These are phyloP conservation scores for Talaromyces sp. DNA, from an alignment of 2,329 filamentous ascomycete species.

Conservation along the genomic window DNA sequence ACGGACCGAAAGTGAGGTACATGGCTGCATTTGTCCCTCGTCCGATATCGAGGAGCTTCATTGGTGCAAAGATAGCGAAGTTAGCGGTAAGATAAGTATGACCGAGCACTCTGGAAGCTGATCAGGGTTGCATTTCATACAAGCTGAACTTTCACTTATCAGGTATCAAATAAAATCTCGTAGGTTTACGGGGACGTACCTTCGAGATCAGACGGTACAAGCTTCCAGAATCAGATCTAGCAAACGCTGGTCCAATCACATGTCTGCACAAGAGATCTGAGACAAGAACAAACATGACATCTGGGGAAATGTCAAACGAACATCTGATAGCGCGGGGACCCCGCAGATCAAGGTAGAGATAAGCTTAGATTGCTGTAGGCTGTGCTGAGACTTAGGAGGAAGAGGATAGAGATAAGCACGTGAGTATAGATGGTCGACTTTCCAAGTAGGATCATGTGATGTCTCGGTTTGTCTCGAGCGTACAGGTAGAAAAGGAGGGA, in stretches of 20 bases:
- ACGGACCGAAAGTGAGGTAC: neutral
- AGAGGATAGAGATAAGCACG: neutral
- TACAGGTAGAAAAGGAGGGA: neutral
- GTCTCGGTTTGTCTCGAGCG: neutral
- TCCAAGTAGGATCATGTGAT: neutral
- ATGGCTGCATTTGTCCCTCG: neutral
- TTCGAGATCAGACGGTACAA: neutral
- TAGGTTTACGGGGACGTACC: neutral
- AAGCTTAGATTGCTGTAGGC: neutral
- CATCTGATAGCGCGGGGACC: neutral
- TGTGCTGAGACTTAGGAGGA: neutral
- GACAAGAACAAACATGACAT: neutral
- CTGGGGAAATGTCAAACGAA: neutral
- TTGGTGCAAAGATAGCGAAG: neutral
- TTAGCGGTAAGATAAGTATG: neutral
- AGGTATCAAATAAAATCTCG: neutral
- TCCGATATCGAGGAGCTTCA: neutral
- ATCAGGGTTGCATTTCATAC: rapidly evolving
- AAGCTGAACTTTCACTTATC: neutral
- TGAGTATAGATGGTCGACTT: neutral
- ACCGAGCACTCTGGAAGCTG: neutral
- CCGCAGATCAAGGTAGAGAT: neutral
- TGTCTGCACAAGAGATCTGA: neutral
- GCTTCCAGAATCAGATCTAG: neutral
- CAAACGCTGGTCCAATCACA: neutral